Evolutionary conservation across 139 green algal genomes (phyloP).

Genomic region (Chlamydomonas sp.): DNA sequence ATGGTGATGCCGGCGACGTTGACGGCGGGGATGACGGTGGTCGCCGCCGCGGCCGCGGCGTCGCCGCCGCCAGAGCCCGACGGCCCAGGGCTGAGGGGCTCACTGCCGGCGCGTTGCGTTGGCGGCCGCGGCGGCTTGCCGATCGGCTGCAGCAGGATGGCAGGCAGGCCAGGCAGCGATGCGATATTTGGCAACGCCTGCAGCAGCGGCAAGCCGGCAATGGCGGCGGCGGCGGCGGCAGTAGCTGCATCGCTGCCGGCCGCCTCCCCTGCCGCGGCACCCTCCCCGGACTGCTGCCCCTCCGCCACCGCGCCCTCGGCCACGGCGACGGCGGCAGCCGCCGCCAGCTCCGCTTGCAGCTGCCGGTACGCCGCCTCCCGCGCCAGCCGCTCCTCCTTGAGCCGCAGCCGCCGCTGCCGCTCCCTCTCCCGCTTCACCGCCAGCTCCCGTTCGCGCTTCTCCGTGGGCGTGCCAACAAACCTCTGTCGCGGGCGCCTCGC

Average conservation of each 20-base stretch:
- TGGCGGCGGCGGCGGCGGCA: too few relatives aligned
- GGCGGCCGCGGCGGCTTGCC: too few relatives aligned
- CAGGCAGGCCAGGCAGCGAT: too few relatives aligned
- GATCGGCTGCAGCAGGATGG: too few relatives aligned
- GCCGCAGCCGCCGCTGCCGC: conserved; percentile 26
- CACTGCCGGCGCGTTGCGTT: too few relatives aligned
- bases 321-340: not conserved
- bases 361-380: not conserved
- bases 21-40: not conserved
- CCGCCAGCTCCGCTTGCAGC: not conserved
- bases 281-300: too few relatives aligned
- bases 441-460: conserved; percentile 38
- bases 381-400: conserved; percentile 34
- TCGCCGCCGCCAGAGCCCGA: not conserved
- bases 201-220: too few relatives aligned
- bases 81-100: not conserved
- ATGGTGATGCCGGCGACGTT: not conserved
- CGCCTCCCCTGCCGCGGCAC: too few relatives aligned
- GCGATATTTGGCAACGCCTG: too few relatives aligned
- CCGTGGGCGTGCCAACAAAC: conserved; percentile 19
- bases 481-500: conserved; percentile 21
- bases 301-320: too few relatives aligned
- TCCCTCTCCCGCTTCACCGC: conserved; percentile 25
- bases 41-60: too few relatives aligned
- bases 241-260: too few relatives aligned